Base-by-base conservation (phyloP, 495 filamentous ascomycete species). In the Clavariopsis aquatica region DNA sequence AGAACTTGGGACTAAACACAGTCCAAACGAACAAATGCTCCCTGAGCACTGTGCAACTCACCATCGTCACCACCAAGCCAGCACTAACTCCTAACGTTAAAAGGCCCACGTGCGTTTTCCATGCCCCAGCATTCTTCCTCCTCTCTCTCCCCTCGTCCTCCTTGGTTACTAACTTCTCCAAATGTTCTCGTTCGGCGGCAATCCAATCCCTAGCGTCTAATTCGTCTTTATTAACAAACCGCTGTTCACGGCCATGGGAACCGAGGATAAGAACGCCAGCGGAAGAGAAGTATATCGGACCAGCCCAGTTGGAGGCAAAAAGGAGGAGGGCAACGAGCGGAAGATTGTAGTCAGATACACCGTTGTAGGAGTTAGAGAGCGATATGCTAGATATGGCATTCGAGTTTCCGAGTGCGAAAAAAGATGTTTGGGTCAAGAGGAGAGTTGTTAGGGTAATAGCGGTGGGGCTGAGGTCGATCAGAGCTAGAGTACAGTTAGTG, bases 1-100 rank as follows among this genome's bases (percentile, higher is more conserved):
- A 75, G 77, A 91, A 99, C 76, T 98, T 99, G 3, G 95, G 95
- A 54, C 88, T 92, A 76, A 99, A 99, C 28, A 99, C 95, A 0
- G 92, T 98, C 95, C 95, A 99, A 57, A 99, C 90, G 76, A 99
- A 99, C 64, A 99, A 77, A 80, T 99, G 95, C 46, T 88, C 89
- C 69, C 94, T 80, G 71, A 98, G 71, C 12, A 82, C 77, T 61
- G 90, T 91, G 73, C 95, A 99, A 28, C 95, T 91, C 26, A 81
- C 84, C 92, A 96, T 96, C 9, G 96, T 90, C 31, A 84, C 87
- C 19, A 84, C 74, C 57, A 89, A 74, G 23, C 81, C 81, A 2
- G 76, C 74, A 7, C 87, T 79, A 31, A 81, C 73, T 67, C 91
- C 93, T 23, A 88, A 74, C 19, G 91, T 94, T 70, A 89, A 69